A percentile compares a stretch with the other conserved stretches of the same genome.
phyloP scores from a whole-genome alignment of 2,329 filamentous ascomycete genomes.

The Albifimbria verrucaria region DNA sequence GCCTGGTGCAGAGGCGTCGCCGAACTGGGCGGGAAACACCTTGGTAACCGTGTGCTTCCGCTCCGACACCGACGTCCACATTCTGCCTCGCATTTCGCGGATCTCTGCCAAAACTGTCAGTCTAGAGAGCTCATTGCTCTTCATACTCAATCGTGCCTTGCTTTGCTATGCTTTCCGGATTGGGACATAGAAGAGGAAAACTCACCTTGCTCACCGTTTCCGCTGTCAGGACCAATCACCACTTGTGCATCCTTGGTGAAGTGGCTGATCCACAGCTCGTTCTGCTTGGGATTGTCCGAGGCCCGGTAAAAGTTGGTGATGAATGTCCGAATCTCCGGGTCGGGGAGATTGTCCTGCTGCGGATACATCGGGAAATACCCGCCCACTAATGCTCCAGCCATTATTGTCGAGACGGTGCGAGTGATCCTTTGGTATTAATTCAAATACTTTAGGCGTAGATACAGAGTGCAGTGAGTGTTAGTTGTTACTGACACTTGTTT shows the following conservation, averaged over 20 bases:
- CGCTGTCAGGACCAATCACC: slow-evolving; percentile 37
- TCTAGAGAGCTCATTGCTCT: no score
- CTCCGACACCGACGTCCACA: slow-evolving; percentile 39
- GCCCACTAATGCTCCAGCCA: slow-evolving; percentile 9
- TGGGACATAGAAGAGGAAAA: no score
- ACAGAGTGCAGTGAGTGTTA: no score
- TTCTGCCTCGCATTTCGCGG: slow-evolving; percentile 33
- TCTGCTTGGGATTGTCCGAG: slow-evolving; percentile 38
- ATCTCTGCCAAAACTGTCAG: slow-evolving; percentile 33
- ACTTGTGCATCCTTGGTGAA: slow-evolving; percentile 40
- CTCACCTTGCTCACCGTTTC: slow-evolving; percentile 31
- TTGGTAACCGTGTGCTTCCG: slow-evolving; percentile 38
- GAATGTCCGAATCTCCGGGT: slow-evolving; percentile 32
- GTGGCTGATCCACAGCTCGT: slow-evolving; percentile 40
- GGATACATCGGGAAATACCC: slow-evolving; percentile 30
- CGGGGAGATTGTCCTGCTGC: slow-evolving; percentile 22
- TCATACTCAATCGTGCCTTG: no score
- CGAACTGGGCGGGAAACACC: slow-evolving; percentile 38
- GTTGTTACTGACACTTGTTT: no score
- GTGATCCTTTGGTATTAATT: no score
- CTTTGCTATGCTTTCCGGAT: neutral
- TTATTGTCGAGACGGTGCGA: no score
- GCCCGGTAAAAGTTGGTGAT: slow-evolving; percentile 40
- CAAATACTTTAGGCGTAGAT: no score
- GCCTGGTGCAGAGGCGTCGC: slow-evolving; percentile 4